Evolutionary conservation across 2,329 filamentous ascomycete species (phyloP), one percentile per base, ranked within the genome.

Genomic region (Trichoderma breve): DNA sequence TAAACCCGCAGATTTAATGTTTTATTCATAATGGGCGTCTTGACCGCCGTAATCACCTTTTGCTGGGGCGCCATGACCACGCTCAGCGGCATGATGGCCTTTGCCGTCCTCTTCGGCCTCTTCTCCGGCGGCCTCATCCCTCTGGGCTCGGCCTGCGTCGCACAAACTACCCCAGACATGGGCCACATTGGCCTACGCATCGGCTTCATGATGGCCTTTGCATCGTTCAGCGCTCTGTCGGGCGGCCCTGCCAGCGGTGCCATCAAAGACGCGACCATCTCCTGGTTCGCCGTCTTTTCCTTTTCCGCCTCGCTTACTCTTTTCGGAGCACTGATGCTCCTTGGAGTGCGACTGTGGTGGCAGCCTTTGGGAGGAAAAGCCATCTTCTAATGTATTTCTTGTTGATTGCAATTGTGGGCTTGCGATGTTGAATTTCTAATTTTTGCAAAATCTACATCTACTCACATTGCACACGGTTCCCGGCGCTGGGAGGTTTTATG

Each of bases 1-100:
- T 7, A 8, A 8, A 14, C 18, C 32, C 12, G 2, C 28, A 78
- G 77, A 8, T 78, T 89, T 67, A 88, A 89, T 61, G 80, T 84
- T 3, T 71, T 81, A 24, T 61, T 75, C 7, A 3, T 77, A 12
- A 74, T 77, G 57, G 71, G 75, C 3, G 34, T 73, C 8, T 18
- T 75, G 1, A 78, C 75, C 4, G 71, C 76, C 76, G 73, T 77
- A 73, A 18, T 80, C 28, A 78, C 81, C 71, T 69, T 80, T 64
- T 72, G 76, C 64, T 80, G 82, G 81, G 71, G 78, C 71, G 47
- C 75, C 70, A 76, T 79, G 74, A 74, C 36, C 1, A 68, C 70
- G 7, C 21, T 76, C 0, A 12, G 65, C 3, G 71, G 66, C 15
- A 75, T 79, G 55, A 34, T 78, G 6, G 71, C 71, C 14, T 79